Conservation (phyloP, 73 alveolate species). For the Tetrahymena elliotti region DNA sequence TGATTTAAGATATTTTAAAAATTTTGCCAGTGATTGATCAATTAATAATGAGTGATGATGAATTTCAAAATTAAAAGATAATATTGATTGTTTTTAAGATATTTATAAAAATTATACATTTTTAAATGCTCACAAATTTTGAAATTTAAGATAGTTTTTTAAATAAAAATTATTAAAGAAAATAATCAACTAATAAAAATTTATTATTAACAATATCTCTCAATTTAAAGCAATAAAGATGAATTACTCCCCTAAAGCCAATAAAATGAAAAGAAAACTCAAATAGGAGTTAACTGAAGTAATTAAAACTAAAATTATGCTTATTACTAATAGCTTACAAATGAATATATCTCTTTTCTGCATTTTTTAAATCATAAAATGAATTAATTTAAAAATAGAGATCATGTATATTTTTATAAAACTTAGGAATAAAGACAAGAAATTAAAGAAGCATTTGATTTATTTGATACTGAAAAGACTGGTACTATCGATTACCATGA, state of each 20-base stretch:
- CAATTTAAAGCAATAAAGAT: background rate
- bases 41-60: background rate
- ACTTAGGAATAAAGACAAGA: constrained; percentile 77
- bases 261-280: constrained; percentile 16
- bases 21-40: background rate
- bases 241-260: background rate
- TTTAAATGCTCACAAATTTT: background rate
- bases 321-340: background rate
- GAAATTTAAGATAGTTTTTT: background rate
- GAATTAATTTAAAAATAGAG: background rate
- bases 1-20: background rate
- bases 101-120: background rate
- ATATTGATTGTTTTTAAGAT: background rate
- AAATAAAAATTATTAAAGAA: background rate
- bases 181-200: background rate
- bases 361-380: background rate
- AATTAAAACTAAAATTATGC: background rate
- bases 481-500: constrained; percentile 98
- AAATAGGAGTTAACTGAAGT: constrained; percentile 25
- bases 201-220: background rate
- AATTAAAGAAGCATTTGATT: constrained; percentile 95
- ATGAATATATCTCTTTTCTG: background rate
- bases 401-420: background rate
- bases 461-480: constrained; percentile 95
- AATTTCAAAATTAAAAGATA: background rate